Evolutionary conservation across 768 basidiomycete species (phyloP), one percentile per base, ranked within the genome.

Genomic region (Russula compacta): DNA sequence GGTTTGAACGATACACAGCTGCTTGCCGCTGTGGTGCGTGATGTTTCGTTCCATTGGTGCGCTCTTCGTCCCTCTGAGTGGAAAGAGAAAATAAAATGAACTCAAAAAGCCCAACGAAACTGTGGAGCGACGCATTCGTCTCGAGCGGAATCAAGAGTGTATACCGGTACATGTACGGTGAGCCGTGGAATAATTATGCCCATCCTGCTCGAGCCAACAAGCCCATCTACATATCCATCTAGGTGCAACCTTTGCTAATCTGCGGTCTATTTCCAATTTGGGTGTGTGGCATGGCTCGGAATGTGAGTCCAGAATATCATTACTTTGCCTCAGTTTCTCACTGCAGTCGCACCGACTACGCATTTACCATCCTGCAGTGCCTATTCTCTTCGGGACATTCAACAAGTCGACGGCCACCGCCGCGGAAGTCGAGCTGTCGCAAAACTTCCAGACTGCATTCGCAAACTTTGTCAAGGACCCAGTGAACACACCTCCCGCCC

Each of bases 301-400:
- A 21, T 17, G 56, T 63, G 42, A 63, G 57, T 33, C 12, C 21
- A 11, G 0, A 12, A 11, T 12, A 24, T 46, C 5, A 46, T 24
- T n/a, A 44, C 10, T 40, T 38, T 4, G 6, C 19, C 10, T 11
- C 33, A 7, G 9, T 53, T 40, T 53, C 39, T 29, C 24, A 19
- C 48, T 17, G 17, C 4, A 32, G 10, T 29, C 21, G 3, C 24
- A 3, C 24, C 24, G 24, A 21, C 35, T 9, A 56, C 14, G 8
- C 33, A 1, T 32, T 35, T 56, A 35, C 24, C 12, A 15, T 40
- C n/a, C 10, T 2, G 15, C 43, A 70, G 69, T 70, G 8, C 48
- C 29, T 6, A 63, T 67, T 38, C 60, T 71, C n/a, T 71, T 71
- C 57, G 71, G 70, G 14, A 70, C 70, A 2, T 70, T 60, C 65